These are phyloP conservation scores for Pseudocercospora vitis DNA, from an alignment of 2,329 filamentous ascomycete genomes.

Conservation along the genomic window DNA sequence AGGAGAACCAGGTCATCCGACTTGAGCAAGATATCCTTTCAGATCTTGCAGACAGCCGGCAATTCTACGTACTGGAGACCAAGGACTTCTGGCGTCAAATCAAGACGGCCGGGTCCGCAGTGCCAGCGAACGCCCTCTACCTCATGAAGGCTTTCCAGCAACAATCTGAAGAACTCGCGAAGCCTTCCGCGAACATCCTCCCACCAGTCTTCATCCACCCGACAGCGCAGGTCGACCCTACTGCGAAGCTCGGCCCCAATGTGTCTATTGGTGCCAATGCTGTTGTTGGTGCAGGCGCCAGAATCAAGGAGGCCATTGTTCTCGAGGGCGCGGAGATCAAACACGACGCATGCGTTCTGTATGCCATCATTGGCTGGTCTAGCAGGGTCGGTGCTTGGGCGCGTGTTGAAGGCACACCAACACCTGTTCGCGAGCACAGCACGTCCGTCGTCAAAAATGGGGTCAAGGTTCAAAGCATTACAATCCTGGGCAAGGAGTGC, in stretches of 20 bases:
- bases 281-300: constrained; percentile 78
- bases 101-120: constrained; percentile 96
- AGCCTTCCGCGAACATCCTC: constrained; percentile 82
- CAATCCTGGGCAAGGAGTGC: constrained; percentile 95
- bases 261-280: constrained; percentile 93
- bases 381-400: constrained; percentile 97
- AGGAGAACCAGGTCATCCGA: constrained; percentile 82
- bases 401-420: constrained; percentile 91
- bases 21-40: constrained; percentile 96
- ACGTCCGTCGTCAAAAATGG: constrained; percentile 97
- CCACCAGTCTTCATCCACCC: constrained; percentile 95
- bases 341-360: constrained; percentile 92
- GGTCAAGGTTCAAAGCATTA: constrained; percentile 97
- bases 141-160: constrained; percentile 89
- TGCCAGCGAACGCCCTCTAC: constrained; percentile 95
- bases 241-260: constrained; percentile 94
- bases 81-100: constrained; percentile 99
- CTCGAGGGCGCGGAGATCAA: constrained; percentile 94
- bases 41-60: constrained; percentile 93
- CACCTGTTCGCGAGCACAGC: constrained; percentile 79
- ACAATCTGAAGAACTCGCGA: constrained; percentile 75
- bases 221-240: constrained; percentile 83
- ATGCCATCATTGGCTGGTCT: constrained; percentile 96
- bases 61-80: constrained; percentile 97
- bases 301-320: constrained; percentile 94